Evolutionary conservation across 805 yeast genomes (phyloP).

Genomic region (Candida chilensis): DNA sequence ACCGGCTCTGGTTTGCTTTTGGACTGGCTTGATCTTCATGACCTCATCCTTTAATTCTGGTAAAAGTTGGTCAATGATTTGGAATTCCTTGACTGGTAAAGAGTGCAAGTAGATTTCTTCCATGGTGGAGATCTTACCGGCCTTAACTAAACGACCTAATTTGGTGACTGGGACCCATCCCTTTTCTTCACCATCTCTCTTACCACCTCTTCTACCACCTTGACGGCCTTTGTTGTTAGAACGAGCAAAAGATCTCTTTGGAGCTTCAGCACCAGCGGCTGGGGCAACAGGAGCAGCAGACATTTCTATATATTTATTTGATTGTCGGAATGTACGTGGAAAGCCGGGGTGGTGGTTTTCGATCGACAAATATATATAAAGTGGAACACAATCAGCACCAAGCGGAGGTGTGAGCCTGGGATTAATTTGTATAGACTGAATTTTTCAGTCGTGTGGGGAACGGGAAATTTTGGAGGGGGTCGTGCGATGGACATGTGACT

Average conservation of each 20-base stretch:
- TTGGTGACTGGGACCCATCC: constrained; percentile 99
- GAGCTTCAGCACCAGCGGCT: constrained; percentile 23
- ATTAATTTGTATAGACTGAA: too few relatives aligned
- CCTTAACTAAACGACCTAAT: constrained; percentile 99
- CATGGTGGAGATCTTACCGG: constrained; percentile 92
- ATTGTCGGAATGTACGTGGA: constrained; percentile 64
- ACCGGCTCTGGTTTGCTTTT: constrained; percentile 99
- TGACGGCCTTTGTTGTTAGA: constrained; percentile 47
- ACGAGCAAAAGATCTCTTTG: constrained; percentile 44
- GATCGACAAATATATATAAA: constrained; percentile 42
- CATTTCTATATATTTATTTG: constrained; percentile 18
- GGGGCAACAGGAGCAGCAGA: constrained; percentile 31
- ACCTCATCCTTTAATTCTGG: constrained; percentile 97
- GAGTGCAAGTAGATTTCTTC: constrained; percentile 99
- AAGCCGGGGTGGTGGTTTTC: constrained; percentile 67
- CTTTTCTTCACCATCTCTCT: constrained; percentile 89
- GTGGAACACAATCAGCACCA: too few relatives aligned
- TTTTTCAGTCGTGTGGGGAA: too few relatives aligned
- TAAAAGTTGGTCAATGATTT: constrained; percentile 92
- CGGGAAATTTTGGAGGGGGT: too few relatives aligned
- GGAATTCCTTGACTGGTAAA: constrained; percentile 98
- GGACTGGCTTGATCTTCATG: constrained; percentile 99
- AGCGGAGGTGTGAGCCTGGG: too few relatives aligned
- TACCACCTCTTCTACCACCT: constrained; percentile 58
- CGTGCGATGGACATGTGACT: too few relatives aligned